phyloP scores from a whole-genome alignment of 306 rosid species.

The Castanospermum australe region DNA sequence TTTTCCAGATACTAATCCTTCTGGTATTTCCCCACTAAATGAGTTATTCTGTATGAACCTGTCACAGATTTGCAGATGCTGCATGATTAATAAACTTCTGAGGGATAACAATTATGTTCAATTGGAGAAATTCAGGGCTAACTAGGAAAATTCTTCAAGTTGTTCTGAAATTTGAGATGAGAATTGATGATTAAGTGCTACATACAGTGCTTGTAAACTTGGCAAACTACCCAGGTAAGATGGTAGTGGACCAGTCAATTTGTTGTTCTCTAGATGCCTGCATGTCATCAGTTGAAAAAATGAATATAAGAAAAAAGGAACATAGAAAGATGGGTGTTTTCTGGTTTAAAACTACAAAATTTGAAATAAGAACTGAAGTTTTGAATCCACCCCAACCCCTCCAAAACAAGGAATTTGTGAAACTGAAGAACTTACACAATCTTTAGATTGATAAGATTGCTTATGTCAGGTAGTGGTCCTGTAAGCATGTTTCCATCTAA shows the following conservation, averaged over 20 bases:
- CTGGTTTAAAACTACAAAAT: neutral
- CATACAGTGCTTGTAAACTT: conserved; percentile 84
- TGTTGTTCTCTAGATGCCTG: conserved; percentile 96
- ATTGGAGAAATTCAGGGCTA: neutral
- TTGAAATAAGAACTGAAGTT: neutral
- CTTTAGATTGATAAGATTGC: conserved; percentile 76
- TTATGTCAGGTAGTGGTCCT: conserved; percentile 84
- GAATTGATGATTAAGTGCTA: conserved; percentile 20
- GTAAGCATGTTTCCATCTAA: conserved; percentile 69
- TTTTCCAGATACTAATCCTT: conserved; percentile 59
- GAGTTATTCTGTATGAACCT: conserved; percentile 93
- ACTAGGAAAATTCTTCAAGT: conserved; percentile 25
- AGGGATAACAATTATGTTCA: neutral
- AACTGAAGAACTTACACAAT: conserved; percentile 69
- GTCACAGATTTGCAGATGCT: conserved; percentile 34
- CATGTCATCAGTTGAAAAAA: conserved; percentile 25
- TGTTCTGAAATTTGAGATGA: conserved; percentile 1
- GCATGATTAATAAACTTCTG: conserved; percentile 6
- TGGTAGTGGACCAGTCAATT: conserved; percentile 72
- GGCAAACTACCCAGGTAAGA: conserved; percentile 79
- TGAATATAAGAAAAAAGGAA: neutral
- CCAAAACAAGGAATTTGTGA: neutral
- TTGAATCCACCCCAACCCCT: neutral
- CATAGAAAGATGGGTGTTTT: conserved; percentile 2
- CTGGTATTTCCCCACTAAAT: conserved; percentile 80